These are phyloP conservation scores for Petunia secreta DNA, from an alignment of 257 asterid species.

Conservation along the genomic window DNA sequence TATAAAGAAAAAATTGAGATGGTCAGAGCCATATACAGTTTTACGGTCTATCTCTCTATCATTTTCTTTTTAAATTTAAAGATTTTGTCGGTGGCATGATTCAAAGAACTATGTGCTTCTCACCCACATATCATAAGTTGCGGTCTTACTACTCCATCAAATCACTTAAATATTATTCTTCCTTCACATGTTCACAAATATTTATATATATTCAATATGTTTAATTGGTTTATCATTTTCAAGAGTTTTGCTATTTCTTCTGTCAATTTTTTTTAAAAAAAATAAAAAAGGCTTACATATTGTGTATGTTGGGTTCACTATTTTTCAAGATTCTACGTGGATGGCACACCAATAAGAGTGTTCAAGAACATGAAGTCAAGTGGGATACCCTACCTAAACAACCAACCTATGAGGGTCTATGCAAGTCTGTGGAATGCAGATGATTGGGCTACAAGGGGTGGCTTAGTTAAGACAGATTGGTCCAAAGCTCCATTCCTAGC, in stretches of 20 bases:
- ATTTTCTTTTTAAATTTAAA: too few relatives aligned
- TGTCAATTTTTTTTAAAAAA: too few relatives aligned
- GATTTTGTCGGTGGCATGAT: too few relatives aligned
- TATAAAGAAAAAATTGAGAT: too few relatives aligned
- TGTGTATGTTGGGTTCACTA: too few relatives aligned
- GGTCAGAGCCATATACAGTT: too few relatives aligned
- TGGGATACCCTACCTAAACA: slow-evolving; percentile 58
- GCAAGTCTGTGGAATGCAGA: slow-evolving; percentile 86
- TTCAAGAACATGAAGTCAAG: slow-evolving; percentile 58
- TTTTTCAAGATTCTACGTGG: slow-evolving; percentile 57
- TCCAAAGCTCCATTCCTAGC: slow-evolving; percentile 71
- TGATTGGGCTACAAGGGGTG: slow-evolving; percentile 80
- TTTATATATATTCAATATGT: background rate
- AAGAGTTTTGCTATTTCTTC: too few relatives aligned
- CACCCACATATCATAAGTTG: too few relatives aligned
- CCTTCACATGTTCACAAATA: background rate
- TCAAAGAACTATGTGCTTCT: too few relatives aligned
- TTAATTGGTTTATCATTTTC: background rate
- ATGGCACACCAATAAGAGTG: slow-evolving; percentile 63
- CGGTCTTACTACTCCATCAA: too few relatives aligned
- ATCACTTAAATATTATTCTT: background rate
- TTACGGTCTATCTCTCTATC: too few relatives aligned
- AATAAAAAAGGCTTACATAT: too few relatives aligned
- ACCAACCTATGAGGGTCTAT: slow-evolving; percentile 75
- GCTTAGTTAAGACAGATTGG: slow-evolving; percentile 73